Base-by-base conservation (phyloP, 2,329 filamentous ascomycete species). In the Xylariomycetidae sp. region DNA sequence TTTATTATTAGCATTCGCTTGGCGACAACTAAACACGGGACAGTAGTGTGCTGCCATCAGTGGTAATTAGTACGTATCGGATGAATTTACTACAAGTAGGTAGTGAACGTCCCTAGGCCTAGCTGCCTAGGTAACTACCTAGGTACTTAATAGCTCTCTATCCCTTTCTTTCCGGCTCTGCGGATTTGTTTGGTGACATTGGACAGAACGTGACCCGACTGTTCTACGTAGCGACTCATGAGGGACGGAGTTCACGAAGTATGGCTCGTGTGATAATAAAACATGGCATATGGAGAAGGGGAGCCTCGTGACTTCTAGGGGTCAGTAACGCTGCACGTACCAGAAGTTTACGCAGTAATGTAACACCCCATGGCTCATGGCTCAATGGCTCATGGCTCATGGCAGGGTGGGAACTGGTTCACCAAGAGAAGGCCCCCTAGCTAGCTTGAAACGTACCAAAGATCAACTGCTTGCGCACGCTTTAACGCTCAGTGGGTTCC, bases 401-500 rank as follows among this genome's bases (percentile, higher is more conserved):
- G n/a, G 20, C n/a, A 23, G 8, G 8, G n/a, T 23, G 8, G 20
- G 8, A 23, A 23, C 20, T n/a, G n/a, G n/a, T 23, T 23, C 20
- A 23, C 8, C n/a, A 8, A 23, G 20, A n/a, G 20, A n/a, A 23
- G n/a, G n/a, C n/a, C n/a, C n/a, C n/a, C n/a, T n/a, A n/a, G n/a
- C n/a, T 48, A 46, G 43, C 35, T 53, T 54, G 52, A 54, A 56
- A 54, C 50, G 45, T 50, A 50, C 48, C 45, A 48, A 46, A 47
- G 46, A 48, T 48, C 41, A 44, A 46, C 40, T 38, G 36, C 40
- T 35, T 39, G 42, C 35, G n/a, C 37, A 44, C 40, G 41, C 45
- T 44, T 37, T n/a, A n/a, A 48, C 40, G 33, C 41, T 33, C 28
- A 20, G 41, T 34, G 34, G 34, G 37, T 34, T 32, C 30, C 38